phyloP scores from a whole-genome alignment of 1,284 basidiomycete species.

The Phylloporus gajari region DNA sequence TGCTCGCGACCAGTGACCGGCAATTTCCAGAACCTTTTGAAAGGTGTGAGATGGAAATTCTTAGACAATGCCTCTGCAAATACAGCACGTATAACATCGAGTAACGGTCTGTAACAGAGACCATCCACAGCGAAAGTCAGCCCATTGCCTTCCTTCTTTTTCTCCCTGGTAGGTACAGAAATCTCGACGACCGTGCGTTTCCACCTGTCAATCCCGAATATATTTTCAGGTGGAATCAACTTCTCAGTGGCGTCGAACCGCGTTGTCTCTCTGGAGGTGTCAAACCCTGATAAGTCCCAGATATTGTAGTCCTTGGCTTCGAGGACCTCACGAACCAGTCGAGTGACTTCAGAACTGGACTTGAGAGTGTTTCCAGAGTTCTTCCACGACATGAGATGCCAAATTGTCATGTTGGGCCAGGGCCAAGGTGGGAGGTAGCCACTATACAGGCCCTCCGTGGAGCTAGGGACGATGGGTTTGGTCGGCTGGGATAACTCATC shows the following conservation, averaged over 20 bases:
- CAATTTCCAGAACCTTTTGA: constrained; percentile 1
- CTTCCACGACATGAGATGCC: not conserved
- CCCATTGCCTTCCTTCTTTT: not conserved
- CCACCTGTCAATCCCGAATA: constrained; percentile 8
- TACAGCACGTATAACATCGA: not conserved
- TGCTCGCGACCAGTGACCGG: not conserved
- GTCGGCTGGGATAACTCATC: no score
- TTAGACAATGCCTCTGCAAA: not conserved
- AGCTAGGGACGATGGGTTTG: no score
- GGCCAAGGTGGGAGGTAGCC: not conserved
- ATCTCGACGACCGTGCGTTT: not conserved
- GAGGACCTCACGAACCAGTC: constrained; percentile 8
- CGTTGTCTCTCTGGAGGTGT: not conserved
- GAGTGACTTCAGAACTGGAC: not conserved
- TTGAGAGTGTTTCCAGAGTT: no score
- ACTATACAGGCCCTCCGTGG: not conserved
- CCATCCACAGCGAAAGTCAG: not conserved
- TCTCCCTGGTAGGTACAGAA: not conserved
- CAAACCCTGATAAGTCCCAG: not conserved
- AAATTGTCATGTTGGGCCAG: not conserved
- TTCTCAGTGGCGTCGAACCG: not conserved
- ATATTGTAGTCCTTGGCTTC: constrained; percentile 9
- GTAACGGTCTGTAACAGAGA: not conserved
- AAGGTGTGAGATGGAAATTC: not conserved
- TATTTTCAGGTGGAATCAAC: not conserved